Evolutionary conservation across 1,284 basidiomycete genomes (phyloP).

Genomic region (Sporisorium scitamineum): DNA sequence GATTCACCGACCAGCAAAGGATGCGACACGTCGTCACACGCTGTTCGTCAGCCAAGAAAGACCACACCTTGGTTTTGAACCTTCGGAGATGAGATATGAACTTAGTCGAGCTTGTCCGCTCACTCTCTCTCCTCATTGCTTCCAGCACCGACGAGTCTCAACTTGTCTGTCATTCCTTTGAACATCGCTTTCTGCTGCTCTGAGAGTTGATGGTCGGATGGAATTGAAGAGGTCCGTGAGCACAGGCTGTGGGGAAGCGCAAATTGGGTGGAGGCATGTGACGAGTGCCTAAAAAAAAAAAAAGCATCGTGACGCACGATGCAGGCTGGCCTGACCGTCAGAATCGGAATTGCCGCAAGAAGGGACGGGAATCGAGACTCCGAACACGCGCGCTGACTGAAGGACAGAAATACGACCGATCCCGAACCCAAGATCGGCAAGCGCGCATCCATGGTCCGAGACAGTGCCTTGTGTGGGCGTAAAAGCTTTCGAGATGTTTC

Average conservation of each 20-base stretch:
- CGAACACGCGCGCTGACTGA: conserved; percentile 8
- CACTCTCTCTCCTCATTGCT: no score
- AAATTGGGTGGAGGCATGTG: conserved; percentile 19
- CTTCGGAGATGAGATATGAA: neutral
- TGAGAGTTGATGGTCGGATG: neutral
- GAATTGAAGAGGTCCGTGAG: neutral
- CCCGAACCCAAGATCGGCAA: conserved; percentile 16
- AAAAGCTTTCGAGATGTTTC: conserved; percentile 6
- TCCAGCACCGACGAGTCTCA: no score
- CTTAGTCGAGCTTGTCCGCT: neutral
- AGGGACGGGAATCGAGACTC: neutral
- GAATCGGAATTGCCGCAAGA: neutral
- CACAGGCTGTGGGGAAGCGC: neutral
- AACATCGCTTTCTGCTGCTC: neutral
- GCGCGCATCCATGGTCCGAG: neutral
- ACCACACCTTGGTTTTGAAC: neutral
- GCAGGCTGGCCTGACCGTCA: conserved; percentile 1
- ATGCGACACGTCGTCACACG: conserved; percentile 7
- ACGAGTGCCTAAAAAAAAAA: conserved; percentile 1
- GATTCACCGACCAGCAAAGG: conserved; percentile 2
- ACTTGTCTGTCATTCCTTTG: no score
- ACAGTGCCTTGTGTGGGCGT: neutral
- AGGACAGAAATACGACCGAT: neutral
- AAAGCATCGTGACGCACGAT: conserved; percentile 34
- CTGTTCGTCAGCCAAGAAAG: neutral